Percentiles rank a stretch among this genome's conserved stretches.
Conservation (phyloP, 2,329 filamentous ascomycete genomes). For the Claviceps spartinae region DNA sequence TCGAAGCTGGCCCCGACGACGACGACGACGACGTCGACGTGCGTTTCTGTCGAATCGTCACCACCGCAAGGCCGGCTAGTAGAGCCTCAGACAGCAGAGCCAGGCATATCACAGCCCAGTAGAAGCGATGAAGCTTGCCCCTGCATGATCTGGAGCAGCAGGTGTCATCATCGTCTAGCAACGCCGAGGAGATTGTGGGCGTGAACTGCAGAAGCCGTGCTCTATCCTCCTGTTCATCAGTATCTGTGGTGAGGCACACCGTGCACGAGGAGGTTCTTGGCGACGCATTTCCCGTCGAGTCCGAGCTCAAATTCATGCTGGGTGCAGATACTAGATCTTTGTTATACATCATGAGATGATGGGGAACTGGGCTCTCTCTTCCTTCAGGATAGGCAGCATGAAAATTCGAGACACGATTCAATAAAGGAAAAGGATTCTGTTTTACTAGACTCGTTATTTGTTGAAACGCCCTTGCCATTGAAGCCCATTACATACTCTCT, state of each 20-base stretch:
- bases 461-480: too few relatives aligned
- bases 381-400: neutral
- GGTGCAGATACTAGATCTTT: neutral
- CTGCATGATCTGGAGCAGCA: neutral
- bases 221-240: neutral
- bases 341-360: neutral
- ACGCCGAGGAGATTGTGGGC: neutral
- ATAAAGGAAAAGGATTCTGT: too few relatives aligned
- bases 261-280: neutral
- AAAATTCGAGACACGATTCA: too few relatives aligned
- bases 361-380: neutral
- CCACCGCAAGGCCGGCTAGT: neutral
- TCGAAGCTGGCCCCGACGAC: neutral
- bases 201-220: neutral
- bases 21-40: too few relatives aligned
- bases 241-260: neutral
- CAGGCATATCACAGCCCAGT: neutral
- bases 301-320: neutral
- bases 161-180: neutral
- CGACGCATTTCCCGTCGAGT: neutral
- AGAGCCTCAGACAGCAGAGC: neutral
- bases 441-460: too few relatives aligned
- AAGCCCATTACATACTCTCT: too few relatives aligned
- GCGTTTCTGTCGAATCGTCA: neutral
- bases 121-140: neutral